These are phyloP conservation scores for Lentinula detonsa DNA, from an alignment of 768 basidiomycete genomes.

Conservation along the genomic window DNA sequence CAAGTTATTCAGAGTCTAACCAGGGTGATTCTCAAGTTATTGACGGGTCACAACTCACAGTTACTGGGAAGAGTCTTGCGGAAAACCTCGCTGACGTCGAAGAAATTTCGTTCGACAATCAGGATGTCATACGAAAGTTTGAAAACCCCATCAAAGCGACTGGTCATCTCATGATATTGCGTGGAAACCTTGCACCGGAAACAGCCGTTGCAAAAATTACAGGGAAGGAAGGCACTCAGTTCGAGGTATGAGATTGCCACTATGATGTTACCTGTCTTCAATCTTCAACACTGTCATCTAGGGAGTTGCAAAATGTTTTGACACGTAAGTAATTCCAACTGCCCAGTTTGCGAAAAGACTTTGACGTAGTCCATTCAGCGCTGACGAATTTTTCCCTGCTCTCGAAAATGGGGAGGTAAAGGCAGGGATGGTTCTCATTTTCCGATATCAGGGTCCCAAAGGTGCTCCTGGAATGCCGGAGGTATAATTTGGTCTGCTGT, in stretches of 20 bases:
- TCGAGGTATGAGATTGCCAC: constrained; percentile 48
- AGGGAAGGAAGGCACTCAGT: constrained; percentile 83
- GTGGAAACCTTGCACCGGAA: constrained; percentile 84
- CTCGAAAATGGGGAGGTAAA: constrained; percentile 72
- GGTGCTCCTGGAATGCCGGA: constrained; percentile 94
- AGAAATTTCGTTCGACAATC: constrained; percentile 61
- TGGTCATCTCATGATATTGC: constrained; percentile 82
- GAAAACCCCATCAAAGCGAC: constrained; percentile 80
- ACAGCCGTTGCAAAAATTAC: constrained; percentile 91
- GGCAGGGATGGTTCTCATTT: constrained; percentile 69
- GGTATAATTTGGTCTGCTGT: constrained; percentile 21
- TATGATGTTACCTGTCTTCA: neutral
- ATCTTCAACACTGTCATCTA: neutral
- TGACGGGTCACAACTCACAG: constrained; percentile 78
- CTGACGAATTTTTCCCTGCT: constrained; percentile 67
- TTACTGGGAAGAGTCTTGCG: constrained; percentile 86
- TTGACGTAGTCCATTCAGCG: constrained; percentile 24
- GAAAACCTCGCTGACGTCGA: constrained; percentile 78
- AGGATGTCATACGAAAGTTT: constrained; percentile 71
- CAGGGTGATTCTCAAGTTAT: constrained; percentile 51
- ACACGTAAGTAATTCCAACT: constrained; percentile 37
- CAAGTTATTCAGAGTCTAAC: neutral
- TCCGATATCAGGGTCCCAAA: constrained; percentile 87
- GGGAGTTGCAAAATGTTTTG: constrained; percentile 76
- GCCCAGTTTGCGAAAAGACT: neutral